Base-by-base conservation (phyloP, 768 basidiomycete species). In the Lepiota brunneoincarnata region DNA sequence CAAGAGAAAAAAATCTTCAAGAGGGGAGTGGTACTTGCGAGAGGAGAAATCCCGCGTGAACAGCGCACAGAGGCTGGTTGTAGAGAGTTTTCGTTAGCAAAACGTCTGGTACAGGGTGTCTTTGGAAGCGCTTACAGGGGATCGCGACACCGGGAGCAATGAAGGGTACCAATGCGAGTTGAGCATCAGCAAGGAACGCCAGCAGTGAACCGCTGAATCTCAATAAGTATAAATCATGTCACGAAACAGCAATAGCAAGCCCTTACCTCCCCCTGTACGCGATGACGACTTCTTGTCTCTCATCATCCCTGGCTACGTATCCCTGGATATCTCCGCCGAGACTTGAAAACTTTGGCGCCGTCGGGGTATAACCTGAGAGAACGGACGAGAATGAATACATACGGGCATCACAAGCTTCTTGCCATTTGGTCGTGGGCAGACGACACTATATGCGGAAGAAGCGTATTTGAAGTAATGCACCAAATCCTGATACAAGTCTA, bases 401-500 rank as follows among this genome's bases (percentile, higher is more conserved):
- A 80, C 75, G 26, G 76, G 66, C 26, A 67, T 64, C 6, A 73
- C 67, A 0, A 73, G 64, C 23, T 57, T 66, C 26, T 77, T 77
- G 20, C 80, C 79, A 59, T 81, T 80, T 1, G 80, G 81, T 11
- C 71, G 69, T 5, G 74, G 73, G 54, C 81, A 83, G 18, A 79
- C 51, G 0, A 65, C 44, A 28, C 57, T 64, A 54, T 81, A 82
- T 3, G 77, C 75, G 5, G 79, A 79, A 10, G 80, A 77, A 1
- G 81, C 77, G 55, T 80, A 82, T 63, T 80, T 79, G 71, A 80
- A 78, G 67, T 82, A 81, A 56, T 75, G 72, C 1, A 79, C 63
- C 5, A 83, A 67, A 51, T 80, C 71, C 31, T 74, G 62, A 59
- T 72, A 79, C 6, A 70, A 61, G 23, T 72, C 75, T 76, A 54